Base-by-base conservation (phyloP, 495 filamentous ascomycete species). In the Tuber brumale region DNA sequence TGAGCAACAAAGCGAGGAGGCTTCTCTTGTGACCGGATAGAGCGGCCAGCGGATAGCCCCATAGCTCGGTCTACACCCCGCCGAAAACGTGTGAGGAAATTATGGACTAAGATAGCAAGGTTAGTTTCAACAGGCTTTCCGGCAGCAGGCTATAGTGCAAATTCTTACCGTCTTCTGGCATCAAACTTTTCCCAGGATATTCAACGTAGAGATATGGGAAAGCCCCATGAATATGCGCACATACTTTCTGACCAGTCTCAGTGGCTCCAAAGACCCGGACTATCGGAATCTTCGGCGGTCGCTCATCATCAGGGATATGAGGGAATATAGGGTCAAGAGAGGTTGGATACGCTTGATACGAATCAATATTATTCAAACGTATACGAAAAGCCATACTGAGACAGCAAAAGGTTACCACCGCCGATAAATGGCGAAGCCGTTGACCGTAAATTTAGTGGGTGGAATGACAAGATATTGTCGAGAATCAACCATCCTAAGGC, bases 181-280 rank as follows among this genome's bases (percentile, higher is more conserved):
- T 87, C 70, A 96, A 84, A 70, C 88, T 88, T 42, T 72, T 74
- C 51, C 76, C 74, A 46, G 88, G 87, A 84, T 99, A 98, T 84
- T 95, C 89, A 77, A 99, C 86, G 83, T 93, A 98, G 16, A 99
- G 86, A 83, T 99, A 99, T 7, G 96, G 95, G 81, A 98, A 94
- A 43, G 91, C 95, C 76, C 96, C 95, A 83, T 99, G 95, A 70
- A 99, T 90, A 87, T 99, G 95, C 37, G 93, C 94, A 85, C 95
- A 98, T 23, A 98, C 93, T 78, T 94, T 97, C 84, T 99, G 95
- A 2, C 96, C 96, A 0, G 94, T 93, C 84, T 97, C 96, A 3
- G 95, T 97, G 7, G 94, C 90, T 0, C 95, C 96, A 84, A 97
- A 99, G 31, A 95, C 89, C 77, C 95, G 90, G 71, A 99, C 91